These are phyloP conservation scores for Arctium lappa DNA, from an alignment of 129 eudicot species.

Conservation along the genomic window DNA sequence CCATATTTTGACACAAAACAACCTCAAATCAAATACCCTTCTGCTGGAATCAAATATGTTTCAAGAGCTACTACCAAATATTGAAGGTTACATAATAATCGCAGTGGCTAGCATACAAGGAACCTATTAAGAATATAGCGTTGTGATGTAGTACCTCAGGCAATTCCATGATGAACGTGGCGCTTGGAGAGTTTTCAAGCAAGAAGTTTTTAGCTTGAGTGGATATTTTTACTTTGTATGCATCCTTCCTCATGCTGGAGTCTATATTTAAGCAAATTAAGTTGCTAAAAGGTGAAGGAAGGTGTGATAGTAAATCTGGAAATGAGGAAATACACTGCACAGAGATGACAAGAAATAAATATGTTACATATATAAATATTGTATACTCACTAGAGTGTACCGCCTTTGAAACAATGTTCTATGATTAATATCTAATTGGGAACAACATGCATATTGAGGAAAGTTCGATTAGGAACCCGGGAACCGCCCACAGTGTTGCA, in stretches of 20 bases:
- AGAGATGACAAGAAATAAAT: neutral
- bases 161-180: neutral
- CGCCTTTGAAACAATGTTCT: neutral
- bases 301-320: constrained; percentile 1
- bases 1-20: neutral
- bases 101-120: neutral
- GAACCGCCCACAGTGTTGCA: too few relatives aligned
- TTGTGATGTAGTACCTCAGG: neutral
- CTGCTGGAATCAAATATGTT: neutral
- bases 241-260: constrained; percentile 7
- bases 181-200: constrained; percentile 6
- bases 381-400: neutral
- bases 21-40: neutral
- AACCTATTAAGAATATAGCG: neutral
- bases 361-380: neutral
- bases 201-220: constrained; percentile 11
- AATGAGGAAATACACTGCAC: constrained; percentile 22
- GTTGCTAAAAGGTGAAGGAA: constrained; percentile 18
- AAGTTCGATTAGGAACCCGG: too few relatives aligned
- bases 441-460: neutral
- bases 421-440: neutral
- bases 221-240: constrained; percentile 2
- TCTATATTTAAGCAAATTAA: constrained; percentile 3
- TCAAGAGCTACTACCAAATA: neutral
- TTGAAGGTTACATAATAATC: neutral